Evolutionary conservation across 495 filamentous ascomycete genomes (phyloP).

Genomic region (Pseudomonodictys pantanalensis): DNA sequence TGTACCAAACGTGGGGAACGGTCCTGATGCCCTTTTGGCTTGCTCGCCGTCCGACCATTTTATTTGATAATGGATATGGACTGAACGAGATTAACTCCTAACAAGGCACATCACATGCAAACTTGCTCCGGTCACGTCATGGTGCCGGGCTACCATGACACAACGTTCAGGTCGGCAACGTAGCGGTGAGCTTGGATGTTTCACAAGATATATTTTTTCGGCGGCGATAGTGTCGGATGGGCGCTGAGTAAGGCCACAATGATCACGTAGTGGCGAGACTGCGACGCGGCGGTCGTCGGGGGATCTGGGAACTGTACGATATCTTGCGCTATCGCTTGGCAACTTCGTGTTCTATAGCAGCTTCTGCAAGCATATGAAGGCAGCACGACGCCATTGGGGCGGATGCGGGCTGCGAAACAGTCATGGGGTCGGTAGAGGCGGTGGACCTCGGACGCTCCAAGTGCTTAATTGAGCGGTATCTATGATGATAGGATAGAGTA

Average conservation of each 20-base stretch:
- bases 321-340: not conserved
- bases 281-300: not conserved
- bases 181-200: constrained; percentile 3
- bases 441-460: not conserved
- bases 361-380: not conserved
- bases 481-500: not conserved
- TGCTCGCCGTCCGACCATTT: constrained; percentile 2
- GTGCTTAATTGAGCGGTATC: constrained; percentile 8
- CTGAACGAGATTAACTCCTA: constrained; percentile 1
- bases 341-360: not conserved
- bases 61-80: constrained; percentile 11
- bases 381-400: too few species aligned
- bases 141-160: not conserved
- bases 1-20: not conserved
- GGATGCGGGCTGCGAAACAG: too few species aligned
- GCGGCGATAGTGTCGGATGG: not conserved
- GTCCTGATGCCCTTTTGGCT: too few species aligned
- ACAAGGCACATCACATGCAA: too few species aligned
- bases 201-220: constrained; percentile 6
- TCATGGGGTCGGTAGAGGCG: constrained; percentile 4
- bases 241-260: not conserved
- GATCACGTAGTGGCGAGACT: not conserved
- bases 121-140: not conserved
- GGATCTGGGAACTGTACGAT: not conserved
- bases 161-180: not conserved